Percentiles rank a stretch among this genome's conserved stretches.
Evolutionary conservation across 1,284 basidiomycete species (phyloP).

Genomic region (Flammula alnicola): DNA sequence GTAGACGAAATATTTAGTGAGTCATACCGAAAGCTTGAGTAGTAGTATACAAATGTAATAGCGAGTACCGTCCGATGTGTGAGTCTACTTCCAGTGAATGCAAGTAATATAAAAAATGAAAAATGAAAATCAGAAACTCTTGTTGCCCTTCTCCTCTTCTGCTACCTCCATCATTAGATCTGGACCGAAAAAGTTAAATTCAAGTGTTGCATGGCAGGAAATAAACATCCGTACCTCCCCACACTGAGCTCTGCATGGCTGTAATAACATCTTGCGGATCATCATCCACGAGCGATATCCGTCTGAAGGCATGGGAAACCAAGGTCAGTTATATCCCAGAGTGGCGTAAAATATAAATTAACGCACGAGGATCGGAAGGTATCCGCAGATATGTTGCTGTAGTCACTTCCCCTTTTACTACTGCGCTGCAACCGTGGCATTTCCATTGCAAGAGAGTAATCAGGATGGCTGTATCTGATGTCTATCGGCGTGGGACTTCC

Average conservation of each 20-base stretch:
- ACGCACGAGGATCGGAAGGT: conserved; percentile 53
- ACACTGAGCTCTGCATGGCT: conserved; percentile 68
- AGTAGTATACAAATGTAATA: conserved; percentile 20
- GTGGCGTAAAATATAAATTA: conserved; percentile 9
- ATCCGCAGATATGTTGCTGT: conserved; percentile 64
- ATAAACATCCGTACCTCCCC: conserved; percentile 57
- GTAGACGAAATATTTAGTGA: too few species aligned
- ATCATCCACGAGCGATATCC: conserved; percentile 53
- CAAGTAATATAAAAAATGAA: conserved; percentile 15
- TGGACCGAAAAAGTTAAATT: conserved; percentile 26
- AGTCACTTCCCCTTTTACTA: conserved; percentile 58
- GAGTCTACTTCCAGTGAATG: conserved; percentile 17
- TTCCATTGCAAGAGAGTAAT: conserved; percentile 53
- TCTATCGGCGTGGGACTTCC: conserved; percentile 47
- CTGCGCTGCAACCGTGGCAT: conserved; percentile 55
- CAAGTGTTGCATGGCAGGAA: not conserved
- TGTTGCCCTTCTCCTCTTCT: conserved; percentile 46
- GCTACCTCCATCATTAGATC: conserved; percentile 64
- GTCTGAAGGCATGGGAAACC: conserved; percentile 38
- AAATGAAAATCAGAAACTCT: conserved; percentile 18
- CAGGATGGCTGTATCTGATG: conserved; percentile 42
- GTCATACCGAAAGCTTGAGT: too few species aligned
- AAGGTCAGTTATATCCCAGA: conserved; percentile 8
- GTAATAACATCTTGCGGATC: conserved; percentile 58
- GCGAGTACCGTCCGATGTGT: conserved; percentile 12